Evolutionary conservation across 139 green algal species (phyloP).

Genomic region (Tetradesmus lagerheimii): DNA sequence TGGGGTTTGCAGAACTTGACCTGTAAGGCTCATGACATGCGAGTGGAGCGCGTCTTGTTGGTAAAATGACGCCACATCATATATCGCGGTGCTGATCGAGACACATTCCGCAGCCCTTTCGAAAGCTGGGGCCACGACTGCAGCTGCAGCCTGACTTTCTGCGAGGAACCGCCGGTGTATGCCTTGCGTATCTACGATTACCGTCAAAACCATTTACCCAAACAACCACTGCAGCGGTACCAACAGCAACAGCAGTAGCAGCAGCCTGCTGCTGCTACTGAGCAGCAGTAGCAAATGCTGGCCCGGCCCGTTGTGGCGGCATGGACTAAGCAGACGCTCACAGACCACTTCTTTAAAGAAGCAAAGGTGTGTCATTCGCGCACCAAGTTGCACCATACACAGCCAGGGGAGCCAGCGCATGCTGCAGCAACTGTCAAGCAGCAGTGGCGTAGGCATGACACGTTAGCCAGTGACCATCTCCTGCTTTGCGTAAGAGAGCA

Average conservation of each 20-base stretch:
- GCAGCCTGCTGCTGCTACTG: background rate
- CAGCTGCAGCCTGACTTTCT: background rate
- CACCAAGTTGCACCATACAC: background rate
- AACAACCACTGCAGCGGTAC: background rate
- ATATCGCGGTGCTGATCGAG: too few relatives aligned
- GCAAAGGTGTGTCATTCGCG: constrained; percentile 69
- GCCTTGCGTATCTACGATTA: too few relatives aligned
- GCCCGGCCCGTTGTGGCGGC: constrained; percentile 40
- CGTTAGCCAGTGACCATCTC: too few relatives aligned
- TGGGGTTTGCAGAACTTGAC: too few relatives aligned
- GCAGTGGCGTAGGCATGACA: background rate
- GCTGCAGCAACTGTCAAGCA: background rate
- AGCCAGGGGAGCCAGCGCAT: background rate
- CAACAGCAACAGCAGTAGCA: background rate
- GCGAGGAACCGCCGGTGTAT: too few relatives aligned
- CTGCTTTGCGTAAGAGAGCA: too few relatives aligned
- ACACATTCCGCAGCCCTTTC: too few relatives aligned
- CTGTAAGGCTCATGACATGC: too few relatives aligned
- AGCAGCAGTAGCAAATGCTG: background rate
- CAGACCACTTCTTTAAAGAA: constrained; percentile 75
- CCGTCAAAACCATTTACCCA: too few relatives aligned
- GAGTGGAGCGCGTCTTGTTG: too few relatives aligned
- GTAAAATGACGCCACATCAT: too few relatives aligned
- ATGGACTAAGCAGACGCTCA: constrained; percentile 52
- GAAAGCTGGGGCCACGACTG: background rate